Evolutionary conservation across 2,329 filamentous ascomycete genomes (phyloP).

Genomic region (Hymenotorrendiella dingleyae): DNA sequence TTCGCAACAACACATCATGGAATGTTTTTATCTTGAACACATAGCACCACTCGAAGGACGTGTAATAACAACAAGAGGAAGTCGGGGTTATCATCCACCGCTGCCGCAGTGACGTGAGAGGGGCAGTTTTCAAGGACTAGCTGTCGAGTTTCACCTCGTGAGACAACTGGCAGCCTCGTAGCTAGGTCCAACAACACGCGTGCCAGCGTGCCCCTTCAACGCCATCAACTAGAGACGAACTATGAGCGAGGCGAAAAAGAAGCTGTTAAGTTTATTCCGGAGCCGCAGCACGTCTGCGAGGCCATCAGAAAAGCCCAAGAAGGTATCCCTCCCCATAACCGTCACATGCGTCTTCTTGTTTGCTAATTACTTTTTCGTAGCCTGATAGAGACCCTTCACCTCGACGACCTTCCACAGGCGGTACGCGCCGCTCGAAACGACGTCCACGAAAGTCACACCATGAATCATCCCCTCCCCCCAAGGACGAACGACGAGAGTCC

Average conservation of each 20-base stretch:
- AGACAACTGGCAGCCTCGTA: no score
- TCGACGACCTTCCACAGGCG: conserved; percentile 8
- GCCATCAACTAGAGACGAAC: no score
- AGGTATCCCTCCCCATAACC: conserved; percentile 10
- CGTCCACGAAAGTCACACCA: conserved; percentile 5
- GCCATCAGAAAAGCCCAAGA: conserved; percentile 33
- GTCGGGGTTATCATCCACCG: no score
- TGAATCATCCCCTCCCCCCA: conserved; percentile 1
- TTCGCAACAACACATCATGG: no score
- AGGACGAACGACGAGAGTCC: neutral
- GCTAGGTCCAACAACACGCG: no score
- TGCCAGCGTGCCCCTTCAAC: no score
- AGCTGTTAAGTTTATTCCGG: conserved; percentile 39
- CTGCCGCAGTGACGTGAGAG: no score
- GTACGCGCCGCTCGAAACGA: neutral
- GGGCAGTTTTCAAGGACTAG: no score
- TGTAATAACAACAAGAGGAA: no score
- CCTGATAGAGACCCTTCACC: conserved; percentile 24
- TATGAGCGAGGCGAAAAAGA: conserved; percentile 28
- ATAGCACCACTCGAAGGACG: no score
- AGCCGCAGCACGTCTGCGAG: conserved; percentile 39
- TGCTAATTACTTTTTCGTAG: conserved; percentile 5
- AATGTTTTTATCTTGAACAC: no score
- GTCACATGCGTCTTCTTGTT: neutral
- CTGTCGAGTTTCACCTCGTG: no score